A percentile compares a stretch with the other conserved stretches of the same genome.
Evolutionary conservation across 306 rosid species (phyloP).

Genomic region (Rosa persica): DNA sequence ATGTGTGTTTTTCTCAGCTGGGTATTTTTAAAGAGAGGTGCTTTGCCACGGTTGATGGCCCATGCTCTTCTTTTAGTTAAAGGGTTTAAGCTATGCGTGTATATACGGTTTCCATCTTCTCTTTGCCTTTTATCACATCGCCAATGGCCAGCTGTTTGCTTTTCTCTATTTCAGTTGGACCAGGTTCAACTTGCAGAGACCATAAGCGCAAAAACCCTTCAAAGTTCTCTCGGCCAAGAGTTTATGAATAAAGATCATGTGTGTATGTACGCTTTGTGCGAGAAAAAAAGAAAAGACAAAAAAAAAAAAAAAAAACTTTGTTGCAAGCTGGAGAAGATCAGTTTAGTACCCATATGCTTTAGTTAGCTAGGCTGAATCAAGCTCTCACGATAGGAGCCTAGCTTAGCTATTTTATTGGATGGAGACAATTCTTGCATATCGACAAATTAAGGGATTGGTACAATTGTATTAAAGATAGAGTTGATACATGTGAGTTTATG

Average conservation of each 20-base stretch:
- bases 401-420: neutral
- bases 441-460: too few relatives aligned
- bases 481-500: too few relatives aligned
- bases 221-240: neutral
- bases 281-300: neutral
- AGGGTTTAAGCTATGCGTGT: neutral
- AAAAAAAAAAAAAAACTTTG: neutral
- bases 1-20: neutral
- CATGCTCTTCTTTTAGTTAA: conserved; percentile 11
- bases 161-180: neutral
- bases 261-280: neutral
- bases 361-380: neutral
- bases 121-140: conserved; percentile 4
- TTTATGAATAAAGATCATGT: neutral
- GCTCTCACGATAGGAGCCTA: neutral
- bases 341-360: neutral
- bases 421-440: neutral
- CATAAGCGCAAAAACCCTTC: neutral
- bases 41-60: conserved; percentile 1
- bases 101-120: neutral
- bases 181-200: neutral
- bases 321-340: neutral
- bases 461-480: too few relatives aligned
- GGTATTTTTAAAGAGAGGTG: conserved; percentile 13
- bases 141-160: neutral